A percentile compares a stretch with the other conserved stretches of the same genome.
These are phyloP conservation scores for Elsinoe necatrix DNA, from an alignment of 2,329 filamentous ascomycete species.

Conservation along the genomic window DNA sequence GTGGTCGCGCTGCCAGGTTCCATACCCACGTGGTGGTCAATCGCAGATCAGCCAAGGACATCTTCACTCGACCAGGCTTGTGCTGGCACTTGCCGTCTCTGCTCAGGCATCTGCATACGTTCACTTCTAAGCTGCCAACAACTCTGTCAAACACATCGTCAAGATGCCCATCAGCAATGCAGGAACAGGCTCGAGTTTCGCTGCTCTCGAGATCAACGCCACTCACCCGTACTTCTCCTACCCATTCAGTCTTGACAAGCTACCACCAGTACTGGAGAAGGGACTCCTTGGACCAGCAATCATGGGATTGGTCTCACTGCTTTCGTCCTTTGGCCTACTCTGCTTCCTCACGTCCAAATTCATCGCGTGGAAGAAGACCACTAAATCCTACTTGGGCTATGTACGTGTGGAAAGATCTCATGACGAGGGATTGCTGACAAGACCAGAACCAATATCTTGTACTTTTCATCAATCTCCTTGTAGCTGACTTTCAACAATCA, in stretches of 20 bases:
- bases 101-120: background rate
- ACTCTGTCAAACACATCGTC: background rate
- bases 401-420: background rate
- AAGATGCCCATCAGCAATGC: constrained; percentile 14
- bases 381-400: constrained; percentile 27
- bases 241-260: constrained; percentile 24
- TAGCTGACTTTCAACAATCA: constrained; percentile 60
- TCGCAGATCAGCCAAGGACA: background rate
- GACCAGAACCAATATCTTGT: constrained; percentile 56
- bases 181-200: constrained; percentile 4
- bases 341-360: constrained; percentile 27
- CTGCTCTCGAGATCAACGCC: constrained; percentile 5
- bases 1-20: background rate
- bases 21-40: background rate
- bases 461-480: constrained; percentile 59
- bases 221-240: constrained; percentile 23
- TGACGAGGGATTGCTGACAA: background rate
- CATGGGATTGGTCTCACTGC: constrained; percentile 26
- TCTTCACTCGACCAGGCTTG: background rate
- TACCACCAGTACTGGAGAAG: constrained; percentile 20
- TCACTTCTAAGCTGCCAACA: too few species aligned
- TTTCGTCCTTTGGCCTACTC: constrained; percentile 24
- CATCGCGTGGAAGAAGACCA: constrained; percentile 26
- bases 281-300: constrained; percentile 27
- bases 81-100: constrained; percentile 6